These are phyloP conservation scores for Suhomyces maxii DNA, from an alignment of 1,139 yeast species.

Conservation along the genomic window DNA sequence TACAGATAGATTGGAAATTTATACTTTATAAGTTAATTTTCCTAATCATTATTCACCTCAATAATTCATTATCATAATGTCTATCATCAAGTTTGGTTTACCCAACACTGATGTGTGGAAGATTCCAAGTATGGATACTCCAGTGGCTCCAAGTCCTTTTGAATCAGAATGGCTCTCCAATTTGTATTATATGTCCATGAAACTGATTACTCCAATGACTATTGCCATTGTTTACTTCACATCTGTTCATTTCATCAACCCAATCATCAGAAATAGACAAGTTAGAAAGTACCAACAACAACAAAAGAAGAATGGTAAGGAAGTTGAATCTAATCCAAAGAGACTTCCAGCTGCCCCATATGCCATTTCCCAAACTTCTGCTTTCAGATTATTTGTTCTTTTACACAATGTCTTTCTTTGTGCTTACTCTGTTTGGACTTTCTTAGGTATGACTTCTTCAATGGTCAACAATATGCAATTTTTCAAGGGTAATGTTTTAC, in stretches of 20 bases:
- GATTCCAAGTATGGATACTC: conserved; percentile 33
- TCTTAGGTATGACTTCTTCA: conserved; percentile 61
- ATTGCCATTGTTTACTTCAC: conserved; percentile 62
- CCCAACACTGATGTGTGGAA: conserved; percentile 37
- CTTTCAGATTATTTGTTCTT: conserved; percentile 58
- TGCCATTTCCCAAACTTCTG: conserved; percentile 42
- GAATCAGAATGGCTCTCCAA: conserved; percentile 24
- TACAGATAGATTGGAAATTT: too few species aligned
- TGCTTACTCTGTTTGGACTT: conserved; percentile 70
- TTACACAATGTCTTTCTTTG: conserved; percentile 65
- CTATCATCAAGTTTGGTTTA: conserved; percentile 36
- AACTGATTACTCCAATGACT: conserved; percentile 51
- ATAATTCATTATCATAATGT: neutral
- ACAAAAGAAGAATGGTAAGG: conserved; percentile 18
- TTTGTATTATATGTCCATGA: conserved; percentile 35
- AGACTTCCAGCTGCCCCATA: conserved; percentile 58
- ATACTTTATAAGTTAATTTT: too few species aligned
- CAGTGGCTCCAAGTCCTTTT: conserved; percentile 42
- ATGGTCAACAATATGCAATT: conserved; percentile 41
- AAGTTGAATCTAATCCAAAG: conserved; percentile 27
- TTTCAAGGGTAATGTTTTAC: conserved; percentile 25
- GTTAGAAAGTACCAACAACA: conserved; percentile 24
- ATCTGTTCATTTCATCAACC: conserved; percentile 58
- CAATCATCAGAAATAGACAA: conserved; percentile 39
- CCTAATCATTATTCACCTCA: neutral